Percentiles rank a stretch among this genome's conserved stretches.
phyloP scores from a whole-genome alignment of 2,329 filamentous ascomycete species.

The Pseudovirgaria hyperparasitica region DNA sequence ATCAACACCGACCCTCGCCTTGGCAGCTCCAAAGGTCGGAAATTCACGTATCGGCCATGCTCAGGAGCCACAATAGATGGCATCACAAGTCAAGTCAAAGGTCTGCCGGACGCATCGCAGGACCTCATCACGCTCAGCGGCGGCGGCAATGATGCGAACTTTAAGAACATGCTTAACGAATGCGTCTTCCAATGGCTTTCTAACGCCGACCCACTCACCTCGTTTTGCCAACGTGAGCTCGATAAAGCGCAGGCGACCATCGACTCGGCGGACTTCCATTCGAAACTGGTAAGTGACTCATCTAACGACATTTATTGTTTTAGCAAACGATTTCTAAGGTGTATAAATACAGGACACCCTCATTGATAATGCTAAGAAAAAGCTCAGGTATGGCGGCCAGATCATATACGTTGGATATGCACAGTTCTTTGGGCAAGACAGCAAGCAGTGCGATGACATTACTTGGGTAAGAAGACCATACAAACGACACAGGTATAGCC shows the following conservation, averaged over 20 bases:
- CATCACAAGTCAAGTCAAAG: slow-evolving; percentile 12
- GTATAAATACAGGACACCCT: slow-evolving; percentile 9
- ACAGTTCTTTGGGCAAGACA: slow-evolving; percentile 16
- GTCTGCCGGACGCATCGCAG: slow-evolving; percentile 8
- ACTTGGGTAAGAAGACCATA: too few relatives aligned
- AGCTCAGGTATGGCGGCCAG: slow-evolving; percentile 11
- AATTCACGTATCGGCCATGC: slow-evolving; percentile 17
- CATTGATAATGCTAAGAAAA: slow-evolving; percentile 12
- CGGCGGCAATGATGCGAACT: slow-evolving; percentile 19
- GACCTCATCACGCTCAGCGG: slow-evolving; percentile 19
- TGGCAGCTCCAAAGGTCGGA: slow-evolving; percentile 6
- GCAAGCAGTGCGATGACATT: slow-evolving; percentile 14
- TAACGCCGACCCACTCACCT: slow-evolving; percentile 7
- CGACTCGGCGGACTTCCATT: slow-evolving; percentile 5
- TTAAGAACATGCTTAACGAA: slow-evolving; percentile 14
- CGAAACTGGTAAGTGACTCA: background rate
- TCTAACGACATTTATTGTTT: background rate
- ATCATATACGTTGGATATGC: slow-evolving; percentile 20
- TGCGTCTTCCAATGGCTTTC: slow-evolving; percentile 20
- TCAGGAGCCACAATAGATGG: slow-evolving; percentile 16
- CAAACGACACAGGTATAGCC: too few relatives aligned
- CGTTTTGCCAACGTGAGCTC: slow-evolving; percentile 11
- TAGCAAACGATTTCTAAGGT: slow-evolving; percentile 6
- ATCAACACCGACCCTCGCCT: slow-evolving; percentile 10
- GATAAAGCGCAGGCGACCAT: slow-evolving; percentile 10